Percentiles rank a stretch among this genome's conserved stretches.
These are phyloP conservation scores for Cutaneotrichosporon spelunceum DNA, from an alignment of 1,284 basidiomycete genomes.

Conservation along the genomic window DNA sequence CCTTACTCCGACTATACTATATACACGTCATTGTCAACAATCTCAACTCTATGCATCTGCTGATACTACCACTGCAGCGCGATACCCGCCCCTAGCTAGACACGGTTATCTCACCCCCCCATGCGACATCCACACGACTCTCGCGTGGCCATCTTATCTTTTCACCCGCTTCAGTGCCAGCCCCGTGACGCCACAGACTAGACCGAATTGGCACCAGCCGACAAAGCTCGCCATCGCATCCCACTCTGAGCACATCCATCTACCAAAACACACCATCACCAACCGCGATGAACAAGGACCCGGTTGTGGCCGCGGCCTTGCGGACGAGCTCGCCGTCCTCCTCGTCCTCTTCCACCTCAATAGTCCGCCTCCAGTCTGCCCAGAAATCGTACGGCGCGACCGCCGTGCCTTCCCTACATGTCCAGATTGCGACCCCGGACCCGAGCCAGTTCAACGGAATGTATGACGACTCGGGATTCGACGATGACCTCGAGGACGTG, in stretches of 20 bases:
- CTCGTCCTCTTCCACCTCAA: neutral
- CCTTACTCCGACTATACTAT: too few species aligned
- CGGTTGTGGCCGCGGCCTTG: slow-evolving; percentile 3
- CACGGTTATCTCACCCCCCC: too few species aligned
- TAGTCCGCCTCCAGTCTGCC: neutral
- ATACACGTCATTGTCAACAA: too few species aligned
- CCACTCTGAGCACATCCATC: neutral
- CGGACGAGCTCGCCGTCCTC: neutral
- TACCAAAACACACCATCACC: neutral
- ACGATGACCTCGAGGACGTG: slow-evolving; percentile 12
- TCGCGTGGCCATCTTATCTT: neutral
- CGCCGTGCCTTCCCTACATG: slow-evolving; percentile 7
- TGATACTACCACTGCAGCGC: neutral
- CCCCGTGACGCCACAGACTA: too few species aligned
- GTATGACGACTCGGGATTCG: neutral
- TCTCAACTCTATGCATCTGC: neutral
- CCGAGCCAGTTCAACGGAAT: neutral
- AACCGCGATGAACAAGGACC: slow-evolving; percentile 1
- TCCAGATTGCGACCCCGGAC: slow-evolving; percentile 15
- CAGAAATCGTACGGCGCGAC: slow-evolving; percentile 18
- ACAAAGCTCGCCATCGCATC: neutral
- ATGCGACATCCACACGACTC: neutral
- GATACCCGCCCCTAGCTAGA: neutral
- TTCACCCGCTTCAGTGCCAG: neutral
- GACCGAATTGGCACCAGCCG: neutral